Conservation (phyloP, 768 basidiomycete species). For the Pisolithus orientalis region DNA sequence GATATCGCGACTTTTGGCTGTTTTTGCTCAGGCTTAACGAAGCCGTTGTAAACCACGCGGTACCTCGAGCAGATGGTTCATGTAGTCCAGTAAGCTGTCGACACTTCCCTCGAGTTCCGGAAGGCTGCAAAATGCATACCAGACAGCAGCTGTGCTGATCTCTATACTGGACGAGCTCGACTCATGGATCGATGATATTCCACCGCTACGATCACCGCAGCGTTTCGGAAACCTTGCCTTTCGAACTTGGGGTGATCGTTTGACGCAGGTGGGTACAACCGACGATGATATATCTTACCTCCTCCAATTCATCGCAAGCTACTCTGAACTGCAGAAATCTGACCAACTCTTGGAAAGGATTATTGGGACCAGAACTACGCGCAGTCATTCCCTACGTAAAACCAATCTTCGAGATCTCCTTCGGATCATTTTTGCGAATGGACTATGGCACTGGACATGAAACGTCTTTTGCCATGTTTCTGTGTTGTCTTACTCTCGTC, state of each 20-base stretch:
- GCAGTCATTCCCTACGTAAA: slow-evolving; percentile 56
- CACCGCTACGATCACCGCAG: slow-evolving; percentile 69
- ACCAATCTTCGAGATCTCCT: slow-evolving; percentile 76
- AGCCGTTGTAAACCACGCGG: slow-evolving; percentile 59
- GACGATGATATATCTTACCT: neutral
- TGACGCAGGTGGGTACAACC: slow-evolving; percentile 55
- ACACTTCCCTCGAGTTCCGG: neutral
- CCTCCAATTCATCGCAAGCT: neutral
- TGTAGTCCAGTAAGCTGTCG: slow-evolving; percentile 15
- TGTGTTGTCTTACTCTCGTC: slow-evolving; percentile 65
- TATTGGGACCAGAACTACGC: slow-evolving; percentile 42
- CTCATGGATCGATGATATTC: slow-evolving; percentile 76
- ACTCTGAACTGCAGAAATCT: slow-evolving; percentile 36
- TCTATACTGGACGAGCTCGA: slow-evolving; percentile 60
- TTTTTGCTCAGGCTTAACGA: slow-evolving; percentile 76
- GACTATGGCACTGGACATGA: slow-evolving; percentile 99
- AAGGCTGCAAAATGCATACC: neutral
- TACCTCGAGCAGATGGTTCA: slow-evolving; percentile 32
- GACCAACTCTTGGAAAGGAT: slow-evolving; percentile 40
- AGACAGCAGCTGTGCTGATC: slow-evolving; percentile 48
- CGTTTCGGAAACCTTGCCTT: slow-evolving; percentile 91
- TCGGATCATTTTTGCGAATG: slow-evolving; percentile 85
- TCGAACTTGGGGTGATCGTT: slow-evolving; percentile 65
- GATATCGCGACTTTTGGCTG: slow-evolving; percentile 66
- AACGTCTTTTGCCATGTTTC: slow-evolving; percentile 75